These are phyloP conservation scores for Fusarium clavum DNA, from an alignment of 2,329 filamentous ascomycete genomes.

Conservation along the genomic window DNA sequence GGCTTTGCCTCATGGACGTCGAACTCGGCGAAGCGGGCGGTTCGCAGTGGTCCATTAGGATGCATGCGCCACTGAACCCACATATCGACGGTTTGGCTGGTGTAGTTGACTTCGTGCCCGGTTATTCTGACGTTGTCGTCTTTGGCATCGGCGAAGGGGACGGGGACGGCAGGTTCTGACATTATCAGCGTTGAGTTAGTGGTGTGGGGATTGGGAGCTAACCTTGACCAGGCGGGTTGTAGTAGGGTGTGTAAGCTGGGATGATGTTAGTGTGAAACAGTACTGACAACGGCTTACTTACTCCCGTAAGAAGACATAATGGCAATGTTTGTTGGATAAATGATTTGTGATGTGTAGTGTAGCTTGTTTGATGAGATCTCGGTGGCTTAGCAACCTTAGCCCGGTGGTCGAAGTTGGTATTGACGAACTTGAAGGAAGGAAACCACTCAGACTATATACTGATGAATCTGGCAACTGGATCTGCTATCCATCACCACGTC, in stretches of 20 bases:
- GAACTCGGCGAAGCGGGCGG: not conserved
- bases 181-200: not conserved
- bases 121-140: not conserved
- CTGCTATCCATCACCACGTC: not conserved
- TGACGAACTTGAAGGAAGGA: not conserved
- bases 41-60: rapidly evolving
- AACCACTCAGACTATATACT: not conserved
- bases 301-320: not conserved
- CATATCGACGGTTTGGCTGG: not conserved
- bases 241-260: not conserved
- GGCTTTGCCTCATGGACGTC: not conserved
- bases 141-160: rapidly evolving
- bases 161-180: not conserved
- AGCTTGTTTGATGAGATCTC: not conserved
- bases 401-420: not conserved
- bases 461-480: rapidly evolving
- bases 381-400: rapidly evolving
- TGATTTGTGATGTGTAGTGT: not conserved
- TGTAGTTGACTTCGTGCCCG: not conserved
- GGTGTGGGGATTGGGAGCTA: rapidly evolving
- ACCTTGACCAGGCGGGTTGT: not conserved
- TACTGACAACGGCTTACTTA: not conserved
- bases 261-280: not conserved
- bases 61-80: not conserved
- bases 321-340: not conserved